Conservation (phyloP, 1,139 yeast genomes). For the Saccharomyces hybrid region DNA sequence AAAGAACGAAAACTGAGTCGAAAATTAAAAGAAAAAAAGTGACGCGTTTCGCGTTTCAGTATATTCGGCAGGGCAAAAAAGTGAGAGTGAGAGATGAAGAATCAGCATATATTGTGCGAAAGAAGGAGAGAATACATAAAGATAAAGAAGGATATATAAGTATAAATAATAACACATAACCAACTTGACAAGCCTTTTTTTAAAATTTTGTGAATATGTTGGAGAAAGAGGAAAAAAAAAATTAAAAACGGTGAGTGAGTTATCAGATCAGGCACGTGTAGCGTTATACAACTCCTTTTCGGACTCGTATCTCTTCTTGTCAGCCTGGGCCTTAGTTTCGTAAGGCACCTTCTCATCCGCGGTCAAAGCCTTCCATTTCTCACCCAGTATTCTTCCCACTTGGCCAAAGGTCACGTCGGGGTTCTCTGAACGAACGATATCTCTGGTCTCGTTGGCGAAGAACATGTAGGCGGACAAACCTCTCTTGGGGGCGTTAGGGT, state of each 20-base stretch:
- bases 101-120: background rate
- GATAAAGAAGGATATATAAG: conserved; percentile 1
- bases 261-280: conserved; percentile 24
- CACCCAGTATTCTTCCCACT: conserved; percentile 88
- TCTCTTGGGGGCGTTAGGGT: conserved; percentile 99
- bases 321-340: conserved; percentile 87
- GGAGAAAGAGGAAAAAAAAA: background rate
- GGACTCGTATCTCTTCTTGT: conserved; percentile 94
- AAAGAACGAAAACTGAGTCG: background rate
- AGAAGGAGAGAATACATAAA: background rate
- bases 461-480: conserved; percentile 97
- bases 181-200: background rate
- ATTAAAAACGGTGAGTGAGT: background rate
- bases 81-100: background rate
- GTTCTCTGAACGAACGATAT: conserved; percentile 85
- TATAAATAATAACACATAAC: background rate
- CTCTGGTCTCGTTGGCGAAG: conserved; percentile 96
- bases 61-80: background rate
- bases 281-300: conserved; percentile 85
- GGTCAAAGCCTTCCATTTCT: conserved; percentile 86
- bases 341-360: conserved; percentile 80
- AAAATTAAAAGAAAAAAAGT: background rate
- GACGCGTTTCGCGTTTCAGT: background rate
- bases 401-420: conserved; percentile 91
- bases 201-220: background rate